Conservation (phyloP, 1,284 basidiomycete genomes). For the Pulveroboletus sp. region DNA sequence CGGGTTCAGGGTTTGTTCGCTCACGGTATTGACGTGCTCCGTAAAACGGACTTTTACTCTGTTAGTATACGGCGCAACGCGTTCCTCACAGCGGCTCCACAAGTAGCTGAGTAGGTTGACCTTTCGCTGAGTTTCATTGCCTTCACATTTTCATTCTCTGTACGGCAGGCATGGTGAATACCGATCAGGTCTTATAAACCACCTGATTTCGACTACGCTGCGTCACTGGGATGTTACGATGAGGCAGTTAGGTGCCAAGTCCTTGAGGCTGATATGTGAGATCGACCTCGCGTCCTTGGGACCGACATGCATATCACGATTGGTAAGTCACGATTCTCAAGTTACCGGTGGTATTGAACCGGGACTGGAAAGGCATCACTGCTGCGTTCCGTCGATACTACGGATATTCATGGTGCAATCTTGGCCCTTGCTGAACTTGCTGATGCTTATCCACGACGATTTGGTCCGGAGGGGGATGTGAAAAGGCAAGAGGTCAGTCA, state of each 20-base stretch:
- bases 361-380: constrained; percentile 49
- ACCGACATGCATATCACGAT: constrained; percentile 48
- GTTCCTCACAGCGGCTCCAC: constrained; percentile 81
- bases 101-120: constrained; percentile 75
- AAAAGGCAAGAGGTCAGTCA: constrained; percentile 43
- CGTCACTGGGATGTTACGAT: constrained; percentile 90
- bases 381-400: constrained; percentile 65
- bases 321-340: constrained; percentile 43
- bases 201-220: constrained; percentile 74
- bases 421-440: constrained; percentile 75
- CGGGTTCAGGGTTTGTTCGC: constrained; percentile 76
- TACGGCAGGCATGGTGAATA: constrained; percentile 67
- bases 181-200: constrained; percentile 67
- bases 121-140: constrained; percentile 3
- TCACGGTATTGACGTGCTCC: constrained; percentile 91
- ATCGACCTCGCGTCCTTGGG: constrained; percentile 59
- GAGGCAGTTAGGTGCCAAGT: constrained; percentile 78
- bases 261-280: constrained; percentile 69
- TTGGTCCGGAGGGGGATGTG: constrained; percentile 32
- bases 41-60: constrained; percentile 93
- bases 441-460: constrained; percentile 44
- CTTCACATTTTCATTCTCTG: constrained; percentile 5
- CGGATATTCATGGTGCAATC: constrained; percentile 83
- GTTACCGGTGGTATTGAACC: constrained; percentile 14
- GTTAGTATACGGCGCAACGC: constrained; percentile 85